Percentiles rank a stretch among this genome's conserved stretches.
Conservation (phyloP, 208 protist species). For the Herpetomonas muscarum region DNA sequence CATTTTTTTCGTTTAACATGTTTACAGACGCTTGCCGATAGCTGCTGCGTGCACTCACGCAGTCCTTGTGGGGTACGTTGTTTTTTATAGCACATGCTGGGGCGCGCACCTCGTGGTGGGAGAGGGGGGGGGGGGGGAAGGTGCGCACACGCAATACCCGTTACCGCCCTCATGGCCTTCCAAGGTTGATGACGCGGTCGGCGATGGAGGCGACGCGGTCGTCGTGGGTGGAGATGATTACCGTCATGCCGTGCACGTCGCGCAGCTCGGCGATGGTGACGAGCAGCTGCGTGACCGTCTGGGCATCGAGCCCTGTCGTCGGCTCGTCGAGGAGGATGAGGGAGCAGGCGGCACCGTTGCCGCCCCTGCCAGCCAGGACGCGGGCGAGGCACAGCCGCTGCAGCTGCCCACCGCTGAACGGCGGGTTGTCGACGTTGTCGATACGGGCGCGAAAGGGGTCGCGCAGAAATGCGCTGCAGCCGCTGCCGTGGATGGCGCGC, state of each 20-base stretch:
- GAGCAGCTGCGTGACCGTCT: slow-evolving; percentile 39
- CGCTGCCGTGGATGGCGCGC: slow-evolving; percentile 31
- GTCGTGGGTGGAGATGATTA: slow-evolving; percentile 76
- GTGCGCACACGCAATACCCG: too few species aligned
- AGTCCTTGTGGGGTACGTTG: too few species aligned
- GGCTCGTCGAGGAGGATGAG: slow-evolving; percentile 77
- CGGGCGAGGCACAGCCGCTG: slow-evolving; percentile 76
- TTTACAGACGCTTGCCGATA: background rate
- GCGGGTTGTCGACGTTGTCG: slow-evolving; percentile 65
- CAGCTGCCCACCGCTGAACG: slow-evolving; percentile 78
- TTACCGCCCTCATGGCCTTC: too few species aligned
- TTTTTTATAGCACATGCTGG: too few species aligned
- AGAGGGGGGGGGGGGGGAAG: too few species aligned
- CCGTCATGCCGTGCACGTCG: slow-evolving; percentile 57
- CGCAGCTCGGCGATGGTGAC: slow-evolving; percentile 48
- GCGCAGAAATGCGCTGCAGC: slow-evolving; percentile 44
- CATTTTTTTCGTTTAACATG: background rate
- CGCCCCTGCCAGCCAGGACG: slow-evolving; percentile 34
- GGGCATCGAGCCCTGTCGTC: slow-evolving; percentile 61
- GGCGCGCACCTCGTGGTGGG: too few species aligned
- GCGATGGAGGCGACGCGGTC: slow-evolving; percentile 45
- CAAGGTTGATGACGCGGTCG: slow-evolving; percentile 43
- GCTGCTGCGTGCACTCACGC: background rate
- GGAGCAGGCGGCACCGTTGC: slow-evolving; percentile 21
- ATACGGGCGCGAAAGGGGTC: slow-evolving; percentile 59